Conservation (phyloP, 139 green algal species). For the Desmodesmus armatus region DNA sequence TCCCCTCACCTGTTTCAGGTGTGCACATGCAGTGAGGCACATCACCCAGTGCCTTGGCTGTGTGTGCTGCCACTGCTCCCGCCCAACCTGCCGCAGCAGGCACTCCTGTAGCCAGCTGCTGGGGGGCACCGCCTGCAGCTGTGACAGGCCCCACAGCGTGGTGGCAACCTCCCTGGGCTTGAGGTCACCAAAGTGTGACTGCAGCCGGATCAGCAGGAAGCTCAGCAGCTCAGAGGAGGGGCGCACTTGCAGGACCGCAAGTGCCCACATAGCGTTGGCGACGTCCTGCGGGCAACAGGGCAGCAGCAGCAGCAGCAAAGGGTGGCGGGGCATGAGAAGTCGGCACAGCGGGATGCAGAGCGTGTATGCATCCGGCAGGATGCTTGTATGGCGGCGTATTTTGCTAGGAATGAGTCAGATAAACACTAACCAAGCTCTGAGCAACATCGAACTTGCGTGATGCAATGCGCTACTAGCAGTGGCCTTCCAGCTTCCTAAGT, state of each 20-base stretch:
- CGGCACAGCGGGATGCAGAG: too few species aligned
- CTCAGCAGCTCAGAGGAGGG: neutral
- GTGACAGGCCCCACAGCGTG: neutral
- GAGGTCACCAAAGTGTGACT: slow-evolving; percentile 7
- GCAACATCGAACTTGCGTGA: too few species aligned
- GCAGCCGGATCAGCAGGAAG: neutral
- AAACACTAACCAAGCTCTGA: too few species aligned
- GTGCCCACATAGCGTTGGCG: slow-evolving; percentile 21
- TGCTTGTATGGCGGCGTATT: too few species aligned
- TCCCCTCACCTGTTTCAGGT: too few species aligned
- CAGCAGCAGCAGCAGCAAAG: slow-evolving; percentile 5
- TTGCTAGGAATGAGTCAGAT: too few species aligned
- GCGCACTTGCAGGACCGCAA: slow-evolving; percentile 4
- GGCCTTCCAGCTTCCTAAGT: too few species aligned
- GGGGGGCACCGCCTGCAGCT: neutral
- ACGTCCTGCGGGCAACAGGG: slow-evolving; percentile 9
- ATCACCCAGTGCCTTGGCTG: neutral
- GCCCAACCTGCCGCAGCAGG: slow-evolving; percentile 18
- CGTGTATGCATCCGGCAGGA: too few species aligned
- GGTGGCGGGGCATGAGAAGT: neutral
- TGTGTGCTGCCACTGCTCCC: neutral
- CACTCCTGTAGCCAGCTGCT: slow-evolving; percentile 13
- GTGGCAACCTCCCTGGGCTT: slow-evolving; percentile 24
- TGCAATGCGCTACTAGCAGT: too few species aligned
- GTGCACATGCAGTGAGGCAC: slow-evolving; percentile 13